A percentile compares a stretch with the other conserved stretches of the same genome.
Evolutionary conservation across 1,284 basidiomycete genomes (phyloP).

Genomic region (Golubevia sp.): DNA sequence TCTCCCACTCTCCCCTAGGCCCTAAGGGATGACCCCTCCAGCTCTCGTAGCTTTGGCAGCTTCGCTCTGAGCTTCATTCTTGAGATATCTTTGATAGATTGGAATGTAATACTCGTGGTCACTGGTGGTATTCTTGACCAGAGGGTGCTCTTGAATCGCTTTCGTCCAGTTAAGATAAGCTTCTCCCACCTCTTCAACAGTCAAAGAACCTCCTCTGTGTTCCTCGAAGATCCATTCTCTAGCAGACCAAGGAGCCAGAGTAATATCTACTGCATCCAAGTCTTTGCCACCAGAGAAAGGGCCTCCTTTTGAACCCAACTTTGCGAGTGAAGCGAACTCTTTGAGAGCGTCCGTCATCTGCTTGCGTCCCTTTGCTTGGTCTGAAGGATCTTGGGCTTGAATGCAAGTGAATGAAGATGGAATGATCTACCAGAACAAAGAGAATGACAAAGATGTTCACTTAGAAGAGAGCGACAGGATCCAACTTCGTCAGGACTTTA

Average conservation of each 20-base stretch:
- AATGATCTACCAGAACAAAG: slow-evolving; percentile 32
- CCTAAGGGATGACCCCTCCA: slow-evolving; percentile 66
- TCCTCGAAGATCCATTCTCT: slow-evolving; percentile 51
- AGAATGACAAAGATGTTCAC: slow-evolving; percentile 40
- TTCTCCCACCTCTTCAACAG: slow-evolving; percentile 64
- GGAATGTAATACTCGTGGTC: slow-evolving; percentile 65
- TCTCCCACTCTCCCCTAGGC: background rate
- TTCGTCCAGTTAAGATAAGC: slow-evolving; percentile 67
- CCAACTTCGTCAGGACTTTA: background rate
- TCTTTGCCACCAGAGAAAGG: slow-evolving; percentile 2
- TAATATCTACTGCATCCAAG: slow-evolving; percentile 12
- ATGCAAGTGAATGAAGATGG: slow-evolving; percentile 28
- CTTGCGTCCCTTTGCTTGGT: slow-evolving; percentile 13
- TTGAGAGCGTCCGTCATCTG: background rate
- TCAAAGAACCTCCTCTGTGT: slow-evolving; percentile 65
- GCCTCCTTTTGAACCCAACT: slow-evolving; percentile 18
- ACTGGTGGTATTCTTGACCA: slow-evolving; percentile 66
- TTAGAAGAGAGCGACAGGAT: too few species aligned
- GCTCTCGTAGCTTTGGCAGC: slow-evolving; percentile 69
- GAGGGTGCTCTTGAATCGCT: slow-evolving; percentile 65
- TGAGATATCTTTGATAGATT: slow-evolving; percentile 68
- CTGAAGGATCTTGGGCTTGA: slow-evolving; percentile 21
- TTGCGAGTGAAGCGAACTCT: background rate
- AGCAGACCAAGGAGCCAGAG: slow-evolving; percentile 22
- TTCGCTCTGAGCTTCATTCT: slow-evolving; percentile 70